Evolutionary conservation across 169 alveolate species (phyloP).

Genomic region (Plasmodium cynomolgi): DNA sequence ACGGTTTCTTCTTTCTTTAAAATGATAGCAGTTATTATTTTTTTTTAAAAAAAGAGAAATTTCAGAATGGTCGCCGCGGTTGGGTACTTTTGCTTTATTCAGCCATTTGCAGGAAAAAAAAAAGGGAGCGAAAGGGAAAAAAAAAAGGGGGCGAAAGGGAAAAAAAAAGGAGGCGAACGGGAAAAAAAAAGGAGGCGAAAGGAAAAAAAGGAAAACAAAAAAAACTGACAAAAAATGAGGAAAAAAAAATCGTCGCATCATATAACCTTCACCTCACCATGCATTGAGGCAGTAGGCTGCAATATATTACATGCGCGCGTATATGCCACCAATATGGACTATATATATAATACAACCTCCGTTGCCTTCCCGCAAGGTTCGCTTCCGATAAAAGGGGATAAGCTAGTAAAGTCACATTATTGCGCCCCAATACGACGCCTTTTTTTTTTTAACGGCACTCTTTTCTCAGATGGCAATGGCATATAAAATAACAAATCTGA

Average conservation of each 20-base stretch:
- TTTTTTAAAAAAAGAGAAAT: neutral
- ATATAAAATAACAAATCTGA: neutral
- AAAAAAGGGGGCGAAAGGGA: neutral
- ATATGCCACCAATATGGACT: neutral
- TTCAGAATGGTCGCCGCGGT: neutral
- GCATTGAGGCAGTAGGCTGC: neutral
- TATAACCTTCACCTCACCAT: too few relatives aligned
- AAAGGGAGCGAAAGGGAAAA: neutral
- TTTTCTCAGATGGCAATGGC: neutral
- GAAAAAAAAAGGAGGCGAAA: neutral
- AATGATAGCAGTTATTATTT: neutral
- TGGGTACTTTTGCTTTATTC: neutral
- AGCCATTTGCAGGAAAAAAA: neutral
- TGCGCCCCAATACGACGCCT: neutral
- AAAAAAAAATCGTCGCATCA: neutral
- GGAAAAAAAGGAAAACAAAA: too few relatives aligned
- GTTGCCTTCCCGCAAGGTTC: neutral
- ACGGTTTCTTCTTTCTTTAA: neutral
- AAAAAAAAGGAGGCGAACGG: neutral
- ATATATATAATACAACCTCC: neutral
- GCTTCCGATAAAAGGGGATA: neutral
- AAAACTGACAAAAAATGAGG: neutral
- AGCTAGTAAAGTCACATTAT: neutral
- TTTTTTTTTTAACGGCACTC: neutral
- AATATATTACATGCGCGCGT: neutral